These are phyloP conservation scores for Geotrichum histeridarum DNA, from an alignment of 1,139 yeast species.

Conservation along the genomic window DNA sequence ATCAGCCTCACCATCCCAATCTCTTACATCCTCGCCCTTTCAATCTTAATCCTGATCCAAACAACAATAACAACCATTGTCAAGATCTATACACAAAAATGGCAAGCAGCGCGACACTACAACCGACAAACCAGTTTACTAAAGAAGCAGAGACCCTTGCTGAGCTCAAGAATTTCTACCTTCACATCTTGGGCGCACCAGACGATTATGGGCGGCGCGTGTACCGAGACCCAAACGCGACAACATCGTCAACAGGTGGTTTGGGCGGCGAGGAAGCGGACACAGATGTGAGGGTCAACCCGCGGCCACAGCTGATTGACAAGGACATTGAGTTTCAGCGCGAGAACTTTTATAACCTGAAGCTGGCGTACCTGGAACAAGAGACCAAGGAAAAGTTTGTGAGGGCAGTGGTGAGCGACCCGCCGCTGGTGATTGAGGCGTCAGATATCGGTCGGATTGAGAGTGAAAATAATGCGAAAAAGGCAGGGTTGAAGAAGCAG, in stretches of 20 bases:
- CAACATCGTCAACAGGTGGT: background rate
- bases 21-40: too few species aligned
- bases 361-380: constrained; percentile 60
- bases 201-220: constrained; percentile 3
- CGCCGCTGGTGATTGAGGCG: constrained; percentile 34
- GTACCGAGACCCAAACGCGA: background rate
- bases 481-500: constrained; percentile 29
- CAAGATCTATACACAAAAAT: too few species aligned
- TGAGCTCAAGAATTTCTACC: background rate
- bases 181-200: background rate
- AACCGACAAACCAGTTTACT: background rate
- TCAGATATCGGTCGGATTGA: constrained; percentile 33
- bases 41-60: too few species aligned
- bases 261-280: background rate
- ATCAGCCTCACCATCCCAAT: too few species aligned
- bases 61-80: too few species aligned
- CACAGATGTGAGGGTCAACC: constrained; percentile 16
- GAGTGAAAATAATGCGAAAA: constrained; percentile 30
- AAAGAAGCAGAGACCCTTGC: background rate
- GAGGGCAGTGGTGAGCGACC: constrained; percentile 40
- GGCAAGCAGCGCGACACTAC: too few species aligned
- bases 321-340: constrained; percentile 31
- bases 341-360: constrained; percentile 48
- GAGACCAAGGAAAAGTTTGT: constrained; percentile 63
- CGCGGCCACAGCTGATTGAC: constrained; percentile 27